Evolutionary conservation across 805 yeast species (phyloP), one percentile per base, ranked within the genome.

Genomic region (Babjeviella inositovora): DNA sequence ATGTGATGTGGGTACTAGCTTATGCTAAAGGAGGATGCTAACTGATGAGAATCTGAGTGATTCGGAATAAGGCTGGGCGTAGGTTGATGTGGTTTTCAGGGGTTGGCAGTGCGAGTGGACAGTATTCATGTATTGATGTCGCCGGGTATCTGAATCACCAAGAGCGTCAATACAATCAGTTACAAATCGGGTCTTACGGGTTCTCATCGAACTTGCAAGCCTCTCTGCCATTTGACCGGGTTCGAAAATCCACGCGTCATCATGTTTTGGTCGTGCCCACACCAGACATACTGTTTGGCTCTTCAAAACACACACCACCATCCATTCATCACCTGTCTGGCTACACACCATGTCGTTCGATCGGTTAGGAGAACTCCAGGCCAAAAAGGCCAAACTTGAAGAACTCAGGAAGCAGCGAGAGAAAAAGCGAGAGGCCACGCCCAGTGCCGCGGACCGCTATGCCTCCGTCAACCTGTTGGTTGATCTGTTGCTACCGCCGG

Each of bases 381-480:
- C 62, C 25, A 67, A 69, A 32, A 47, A 54, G 27, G 58, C 52
- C 21, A 52, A 57, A 25, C 39, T 70, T 16, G 64, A 63, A 15
- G 66, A 62, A 38, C 48, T 70, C n/a, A 44, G 68, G 17, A 53
- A 51, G 18, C 57, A 53, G 32, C 38, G 74, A 15, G 59, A 49
- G 23, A 47, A 39, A 26, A 39, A 43, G 13, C n/a, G n/a, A n/a
- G 43, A 33, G 21, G 18, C 11, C 19, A 23, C 21, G 14, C 32
- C 17, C 31, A 31, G 21, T 28, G 24, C 17, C 27, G 17, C 18
- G 29, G 17, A 23, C 18, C 12, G 15, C 29, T 4, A 19, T 14
- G 18, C 11, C n/a, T 25, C 27, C 2, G 17, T 22, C 3, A 17
- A n/a, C n/a, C n/a, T n/a, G n/a, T n/a, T n/a, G n/a, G n/a, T n/a